Evolutionary conservation across 306 rosid genomes (phyloP).

Genomic region (Bauhinia variegata): DNA sequence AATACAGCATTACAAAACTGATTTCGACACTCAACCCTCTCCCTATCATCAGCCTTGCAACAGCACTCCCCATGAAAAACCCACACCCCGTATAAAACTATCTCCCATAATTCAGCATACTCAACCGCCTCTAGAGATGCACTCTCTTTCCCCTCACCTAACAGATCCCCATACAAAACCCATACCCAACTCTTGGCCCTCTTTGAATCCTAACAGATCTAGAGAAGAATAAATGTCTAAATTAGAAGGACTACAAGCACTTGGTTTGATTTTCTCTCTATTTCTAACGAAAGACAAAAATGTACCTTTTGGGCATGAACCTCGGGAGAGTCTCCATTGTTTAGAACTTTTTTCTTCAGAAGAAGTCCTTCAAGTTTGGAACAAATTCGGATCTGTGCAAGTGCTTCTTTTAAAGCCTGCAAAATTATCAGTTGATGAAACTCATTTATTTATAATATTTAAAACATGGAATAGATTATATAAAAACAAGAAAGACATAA

Average conservation of each 20-base stretch:
- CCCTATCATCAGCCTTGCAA: too few relatives aligned
- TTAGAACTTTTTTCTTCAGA: conserved; percentile 66
- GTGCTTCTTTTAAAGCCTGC: conserved; percentile 84
- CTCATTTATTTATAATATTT: conserved; percentile 19
- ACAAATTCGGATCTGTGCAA: conserved; percentile 80
- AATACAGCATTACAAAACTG: too few relatives aligned
- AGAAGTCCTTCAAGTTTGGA: conserved; percentile 85
- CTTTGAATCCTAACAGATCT: too few relatives aligned
- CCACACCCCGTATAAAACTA: too few relatives aligned
- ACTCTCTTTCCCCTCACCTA: too few relatives aligned
- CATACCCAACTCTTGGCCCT: too few relatives aligned
- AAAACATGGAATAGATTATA: conserved; percentile 23
- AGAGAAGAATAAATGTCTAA: conserved; percentile 17
- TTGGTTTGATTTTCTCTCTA: conserved; percentile 23
- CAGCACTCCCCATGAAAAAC: too few relatives aligned
- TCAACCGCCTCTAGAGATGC: too few relatives aligned
- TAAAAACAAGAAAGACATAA: conserved; percentile 21
- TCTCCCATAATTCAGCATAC: too few relatives aligned
- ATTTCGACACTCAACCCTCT: too few relatives aligned
- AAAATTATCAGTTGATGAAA: conserved; percentile 36
- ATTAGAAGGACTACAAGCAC: conserved; percentile 8
- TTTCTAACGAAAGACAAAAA: conserved; percentile 20
- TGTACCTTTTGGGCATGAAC: conserved; percentile 88
- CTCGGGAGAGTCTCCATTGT: conserved; percentile 80
- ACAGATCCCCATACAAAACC: too few relatives aligned